A percentile compares a stretch with the other conserved stretches of the same genome.
These are phyloP conservation scores for Arabidopsis thaliana DNA, from an alignment of 345 rosid genomes.

Conservation along the genomic window DNA sequence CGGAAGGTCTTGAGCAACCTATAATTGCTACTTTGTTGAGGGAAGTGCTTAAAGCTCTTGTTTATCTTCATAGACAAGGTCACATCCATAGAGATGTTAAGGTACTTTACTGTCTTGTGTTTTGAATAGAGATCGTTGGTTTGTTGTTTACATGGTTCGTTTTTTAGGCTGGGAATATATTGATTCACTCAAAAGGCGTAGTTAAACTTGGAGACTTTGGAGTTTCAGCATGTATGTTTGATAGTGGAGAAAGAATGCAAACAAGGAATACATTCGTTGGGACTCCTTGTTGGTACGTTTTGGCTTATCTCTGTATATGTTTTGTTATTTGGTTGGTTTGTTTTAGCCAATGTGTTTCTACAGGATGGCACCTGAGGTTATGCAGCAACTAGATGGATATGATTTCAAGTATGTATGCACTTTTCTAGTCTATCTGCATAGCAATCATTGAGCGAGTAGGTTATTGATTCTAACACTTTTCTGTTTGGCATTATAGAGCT, in stretches of 20 bases:
- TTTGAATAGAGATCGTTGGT: background rate
- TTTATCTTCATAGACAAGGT: constrained; percentile 81
- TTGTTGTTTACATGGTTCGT: background rate
- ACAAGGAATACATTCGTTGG: constrained; percentile 88
- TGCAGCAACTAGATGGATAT: constrained; percentile 92
- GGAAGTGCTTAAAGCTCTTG: constrained; percentile 84
- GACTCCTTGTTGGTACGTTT: constrained; percentile 78
- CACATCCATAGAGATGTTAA: constrained; percentile 95
- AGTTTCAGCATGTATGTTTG: constrained; percentile 95
- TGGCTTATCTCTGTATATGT: constrained; percentile 12
- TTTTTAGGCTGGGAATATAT: constrained; percentile 78
- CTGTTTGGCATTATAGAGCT: constrained; percentile 54
- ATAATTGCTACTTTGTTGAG: constrained; percentile 73
- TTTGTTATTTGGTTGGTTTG: background rate
- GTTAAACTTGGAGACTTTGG: constrained; percentile 90
- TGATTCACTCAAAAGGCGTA: constrained; percentile 66
- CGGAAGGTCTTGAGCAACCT: constrained; percentile 88
- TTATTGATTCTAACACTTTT: background rate
- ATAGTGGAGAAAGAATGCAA: constrained; percentile 83
- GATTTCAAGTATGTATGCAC: constrained; percentile 74
- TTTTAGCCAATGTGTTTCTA: background rate
- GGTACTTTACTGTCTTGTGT: constrained; percentile 46
- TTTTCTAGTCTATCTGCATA: background rate
- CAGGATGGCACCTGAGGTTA: constrained; percentile 99
- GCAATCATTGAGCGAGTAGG: background rate